Conservation (phyloP, 345 rosid species). For the Kandelia obovata region DNA sequence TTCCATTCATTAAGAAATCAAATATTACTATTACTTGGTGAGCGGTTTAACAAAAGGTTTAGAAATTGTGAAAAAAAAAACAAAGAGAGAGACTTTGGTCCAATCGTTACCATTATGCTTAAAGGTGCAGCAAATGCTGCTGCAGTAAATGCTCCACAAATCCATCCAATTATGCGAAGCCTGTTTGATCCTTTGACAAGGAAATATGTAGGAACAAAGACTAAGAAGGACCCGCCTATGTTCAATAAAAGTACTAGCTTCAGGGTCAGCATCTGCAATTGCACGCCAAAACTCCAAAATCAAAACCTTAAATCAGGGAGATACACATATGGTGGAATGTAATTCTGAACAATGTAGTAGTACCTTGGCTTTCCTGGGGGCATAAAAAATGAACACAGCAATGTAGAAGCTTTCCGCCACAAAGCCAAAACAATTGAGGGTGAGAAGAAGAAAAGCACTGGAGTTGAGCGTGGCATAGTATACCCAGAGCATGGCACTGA, state of each 20-base stretch:
- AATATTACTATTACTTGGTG: no score
- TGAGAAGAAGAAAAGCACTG: constrained; percentile 46
- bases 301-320: background rate
- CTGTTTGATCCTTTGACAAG: constrained; percentile 26
- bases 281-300: background rate
- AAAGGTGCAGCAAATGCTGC: constrained; percentile 43
- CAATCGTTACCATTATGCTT: constrained; percentile 36
- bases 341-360: background rate
- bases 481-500: constrained; percentile 62
- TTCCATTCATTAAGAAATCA: no score
- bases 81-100: background rate
- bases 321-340: background rate
- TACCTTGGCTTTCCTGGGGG: constrained; percentile 61
- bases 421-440: constrained; percentile 62
- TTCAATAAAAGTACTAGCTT: constrained; percentile 25
- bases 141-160: constrained; percentile 31
- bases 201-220: constrained; percentile 27
- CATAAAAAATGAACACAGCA: constrained; percentile 45
- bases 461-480: constrained; percentile 58
- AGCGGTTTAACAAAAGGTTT: no score
- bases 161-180: constrained; percentile 35
- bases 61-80: no score
- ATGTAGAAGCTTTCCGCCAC: constrained; percentile 52
- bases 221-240: constrained; percentile 25
- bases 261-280: constrained; percentile 35